These are phyloP conservation scores for Colletotrichum sp. DNA, from an alignment of 2,329 filamentous ascomycete genomes.

Conservation along the genomic window DNA sequence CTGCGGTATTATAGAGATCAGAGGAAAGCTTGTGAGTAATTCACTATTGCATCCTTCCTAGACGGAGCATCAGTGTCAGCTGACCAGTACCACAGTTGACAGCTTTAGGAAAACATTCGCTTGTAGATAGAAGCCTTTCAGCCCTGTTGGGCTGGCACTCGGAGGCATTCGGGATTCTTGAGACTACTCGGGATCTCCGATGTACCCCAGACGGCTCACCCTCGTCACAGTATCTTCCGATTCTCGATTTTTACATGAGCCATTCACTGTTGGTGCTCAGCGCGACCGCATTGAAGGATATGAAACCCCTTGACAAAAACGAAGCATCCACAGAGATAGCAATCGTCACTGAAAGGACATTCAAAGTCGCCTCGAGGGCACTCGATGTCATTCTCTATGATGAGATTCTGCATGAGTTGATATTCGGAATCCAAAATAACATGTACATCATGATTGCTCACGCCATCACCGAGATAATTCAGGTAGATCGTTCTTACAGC, in stretches of 20 bases:
- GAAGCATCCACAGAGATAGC: not conserved
- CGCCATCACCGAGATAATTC: constrained; percentile 27
- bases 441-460: constrained; percentile 30
- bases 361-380: not conserved
- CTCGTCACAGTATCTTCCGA: constrained; percentile 5
- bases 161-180: constrained; percentile 15
- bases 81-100: not conserved
- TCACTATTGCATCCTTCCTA: not conserved
- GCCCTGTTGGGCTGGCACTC: constrained; percentile 25
- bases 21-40: constrained; percentile 22
- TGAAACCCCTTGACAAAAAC: constrained; percentile 19
- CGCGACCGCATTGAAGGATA: constrained; percentile 26
- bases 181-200: not conserved
- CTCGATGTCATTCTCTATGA: not conserved
- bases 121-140: constrained; percentile 18
- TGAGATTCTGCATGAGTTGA: constrained; percentile 17
- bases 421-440: constrained; percentile 29
- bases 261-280: constrained; percentile 30
- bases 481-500: not conserved
- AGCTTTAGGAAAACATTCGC: constrained; percentile 1
- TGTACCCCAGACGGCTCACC: not conserved
- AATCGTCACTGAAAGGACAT: not conserved
- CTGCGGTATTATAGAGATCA: constrained; percentile 26
- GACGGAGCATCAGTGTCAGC: not conserved
- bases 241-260: constrained; percentile 28